Conservation (phyloP, 176 grass and related monocot genomes). For the Aechmea fasciata region DNA sequence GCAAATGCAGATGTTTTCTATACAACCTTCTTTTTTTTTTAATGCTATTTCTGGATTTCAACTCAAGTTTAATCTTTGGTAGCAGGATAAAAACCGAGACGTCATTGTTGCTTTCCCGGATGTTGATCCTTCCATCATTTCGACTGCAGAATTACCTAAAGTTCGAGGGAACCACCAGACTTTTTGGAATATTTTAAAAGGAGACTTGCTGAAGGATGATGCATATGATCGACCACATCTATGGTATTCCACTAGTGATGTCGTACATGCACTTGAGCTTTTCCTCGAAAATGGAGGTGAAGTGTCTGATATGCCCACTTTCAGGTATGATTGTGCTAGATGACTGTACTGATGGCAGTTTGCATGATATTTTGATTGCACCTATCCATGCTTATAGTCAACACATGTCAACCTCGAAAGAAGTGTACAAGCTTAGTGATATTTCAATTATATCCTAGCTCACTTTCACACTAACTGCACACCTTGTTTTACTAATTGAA, state of each 20-base stretch:
- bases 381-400: too few species aligned
- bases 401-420: too few species aligned
- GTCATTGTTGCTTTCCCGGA: conserved; percentile 84
- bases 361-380: background rate
- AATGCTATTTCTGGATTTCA: too few species aligned
- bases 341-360: background rate
- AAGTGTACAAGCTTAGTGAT: too few species aligned
- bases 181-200: conserved; percentile 11
- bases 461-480: too few species aligned
- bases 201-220: conserved; percentile 23
- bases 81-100: conserved; percentile 85
- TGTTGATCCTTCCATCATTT: conserved; percentile 66
- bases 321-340: conserved; percentile 39
- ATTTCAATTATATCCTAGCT: too few species aligned
- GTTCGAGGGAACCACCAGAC: conserved; percentile 6
- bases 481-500: too few species aligned
- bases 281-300: conserved; percentile 71
- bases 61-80: conserved; percentile 11
- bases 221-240: conserved; percentile 79
- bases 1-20: too few species aligned
- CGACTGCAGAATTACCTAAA: conserved; percentile 24
- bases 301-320: conserved; percentile 50
- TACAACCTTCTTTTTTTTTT: too few species aligned
- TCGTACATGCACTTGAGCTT: conserved; percentile 51
- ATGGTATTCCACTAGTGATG: conserved; percentile 57